A percentile compares a stretch with the other conserved stretches of the same genome.
phyloP scores from a whole-genome alignment of 2,329 filamentous ascomycete species.

The Madurella mycetomatis region DNA sequence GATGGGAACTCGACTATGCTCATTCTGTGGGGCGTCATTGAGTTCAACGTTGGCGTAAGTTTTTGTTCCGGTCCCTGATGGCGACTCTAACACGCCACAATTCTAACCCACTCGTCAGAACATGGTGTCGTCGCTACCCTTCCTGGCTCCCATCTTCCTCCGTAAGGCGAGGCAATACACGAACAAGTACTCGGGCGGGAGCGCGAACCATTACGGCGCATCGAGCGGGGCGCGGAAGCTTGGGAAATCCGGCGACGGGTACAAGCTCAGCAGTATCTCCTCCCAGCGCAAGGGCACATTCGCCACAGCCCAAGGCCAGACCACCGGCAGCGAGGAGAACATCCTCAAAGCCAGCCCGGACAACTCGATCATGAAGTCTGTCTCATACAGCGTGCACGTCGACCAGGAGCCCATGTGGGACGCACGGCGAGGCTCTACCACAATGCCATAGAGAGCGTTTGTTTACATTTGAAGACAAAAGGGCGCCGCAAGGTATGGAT shows the following conservation, averaged over 20 bases:
- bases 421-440: not conserved
- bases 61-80: not conserved
- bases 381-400: slow-evolving; percentile 39
- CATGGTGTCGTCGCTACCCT: slow-evolving; percentile 44
- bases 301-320: slow-evolving; percentile 21
- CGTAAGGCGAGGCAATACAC: slow-evolving; percentile 41
- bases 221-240: slow-evolving; percentile 13
- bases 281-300: slow-evolving; percentile 32
- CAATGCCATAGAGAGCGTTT: not conserved
- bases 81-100: not conserved
- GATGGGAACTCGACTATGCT: slow-evolving; percentile 54
- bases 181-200: slow-evolving; percentile 29
- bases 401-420: slow-evolving; percentile 25
- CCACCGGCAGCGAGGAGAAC: slow-evolving; percentile 36
- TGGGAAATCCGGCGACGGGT: slow-evolving; percentile 27
- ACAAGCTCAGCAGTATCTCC: slow-evolving; percentile 37
- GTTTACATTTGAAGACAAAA: not conserved
- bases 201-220: slow-evolving; percentile 23
- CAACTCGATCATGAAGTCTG: slow-evolving; percentile 39
- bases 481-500: not conserved
- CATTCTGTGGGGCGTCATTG: slow-evolving; percentile 53
- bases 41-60: slow-evolving; percentile 54
- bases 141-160: slow-evolving; percentile 41
- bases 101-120: slow-evolving; percentile 31
- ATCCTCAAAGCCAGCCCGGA: slow-evolving; percentile 30